Evolutionary conservation across 208 protist genomes (phyloP), one percentile per base, ranked within the genome.

Genomic region (Trypanosomatidae sp.): DNA sequence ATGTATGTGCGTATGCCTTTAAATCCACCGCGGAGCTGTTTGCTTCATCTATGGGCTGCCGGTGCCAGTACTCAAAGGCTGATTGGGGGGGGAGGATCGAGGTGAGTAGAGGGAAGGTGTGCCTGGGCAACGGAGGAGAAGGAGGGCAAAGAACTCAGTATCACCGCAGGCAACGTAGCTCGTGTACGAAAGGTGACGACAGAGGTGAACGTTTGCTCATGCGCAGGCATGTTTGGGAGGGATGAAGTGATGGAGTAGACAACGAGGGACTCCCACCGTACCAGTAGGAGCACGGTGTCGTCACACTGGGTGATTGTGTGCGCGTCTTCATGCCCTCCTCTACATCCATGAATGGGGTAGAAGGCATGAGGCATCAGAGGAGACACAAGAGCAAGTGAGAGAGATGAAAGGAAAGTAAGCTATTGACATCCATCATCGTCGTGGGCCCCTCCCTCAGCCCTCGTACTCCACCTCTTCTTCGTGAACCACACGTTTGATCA

Each of bases 241-340:
- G 22, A 9, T 15, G 9, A 19, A 33, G 22, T 55, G 53, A 33
- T 59, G 60, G 46, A 22, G 33, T n/a, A 12, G 30, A 17, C 60
- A 65, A 19, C 33, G 39, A 65, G 15, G 41, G 39, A 10, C 39
- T 15, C 30, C 28, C 7, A 28, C 6, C 19, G 22, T 17, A 9
- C 13, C 22, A 65, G 41, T 15, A 43, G 30, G n/a, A 67, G 19
- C 28, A 19, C 28, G 12, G 67, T 59, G 28, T 69, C 39, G 10
- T 69, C 22, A 19, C 19, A 72, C 30, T 13, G 9, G 66, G 33
- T 10, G 41, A 2, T n/a, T 66, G 66, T 68, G 66, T 68, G 28
- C 28, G 9, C 50, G 67, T 43, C 25, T 28, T 17, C 33, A 65
- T 5, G 1, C 28, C 28, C 33, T 55, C 28, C 58, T 36, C 28